Percentiles rank a stretch among this genome's conserved stretches.
Evolutionary conservation across 768 basidiomycete genomes (phyloP).

Genomic region (Tylopilus plumbeoviolaceoides): DNA sequence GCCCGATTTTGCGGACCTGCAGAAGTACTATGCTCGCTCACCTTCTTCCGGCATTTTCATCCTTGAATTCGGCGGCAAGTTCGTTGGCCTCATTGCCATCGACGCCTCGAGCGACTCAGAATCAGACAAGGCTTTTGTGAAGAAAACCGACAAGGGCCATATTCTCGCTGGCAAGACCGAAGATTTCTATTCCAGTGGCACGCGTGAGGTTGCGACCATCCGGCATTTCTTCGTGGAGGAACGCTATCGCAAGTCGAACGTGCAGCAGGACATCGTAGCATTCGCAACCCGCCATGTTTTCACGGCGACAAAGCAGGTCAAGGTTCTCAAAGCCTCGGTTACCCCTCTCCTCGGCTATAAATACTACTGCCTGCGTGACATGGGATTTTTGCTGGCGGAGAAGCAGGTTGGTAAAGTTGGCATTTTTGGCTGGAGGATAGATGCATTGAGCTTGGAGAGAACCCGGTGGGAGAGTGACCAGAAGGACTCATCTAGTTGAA

Average conservation of each 20-base stretch:
- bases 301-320: constrained; percentile 37
- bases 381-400: constrained; percentile 45
- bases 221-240: constrained; percentile 76
- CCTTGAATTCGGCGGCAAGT: constrained; percentile 51
- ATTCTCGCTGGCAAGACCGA: constrained; percentile 11
- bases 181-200: constrained; percentile 27
- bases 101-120: constrained; percentile 52
- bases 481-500: constrained; percentile 11
- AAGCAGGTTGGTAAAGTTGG: constrained; percentile 46
- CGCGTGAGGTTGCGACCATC: constrained; percentile 55
- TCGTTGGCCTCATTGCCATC: constrained; percentile 67
- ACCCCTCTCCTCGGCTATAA: constrained; percentile 52
- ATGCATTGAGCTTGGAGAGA: constrained; percentile 40
- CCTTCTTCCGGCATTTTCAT: constrained; percentile 69
- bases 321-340: constrained; percentile 43
- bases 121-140: constrained; percentile 26
- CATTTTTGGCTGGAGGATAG: constrained; percentile 53
- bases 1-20: constrained; percentile 52
- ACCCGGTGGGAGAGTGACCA: constrained; percentile 40
- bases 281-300: constrained; percentile 61
- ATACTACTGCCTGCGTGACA: constrained; percentile 39
- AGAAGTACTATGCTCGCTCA: constrained; percentile 53
- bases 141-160: constrained; percentile 18
- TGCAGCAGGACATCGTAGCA: constrained; percentile 65
- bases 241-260: constrained; percentile 47